Conservation (phyloP, 768 basidiomycete species). For the Mycena rosella region DNA sequence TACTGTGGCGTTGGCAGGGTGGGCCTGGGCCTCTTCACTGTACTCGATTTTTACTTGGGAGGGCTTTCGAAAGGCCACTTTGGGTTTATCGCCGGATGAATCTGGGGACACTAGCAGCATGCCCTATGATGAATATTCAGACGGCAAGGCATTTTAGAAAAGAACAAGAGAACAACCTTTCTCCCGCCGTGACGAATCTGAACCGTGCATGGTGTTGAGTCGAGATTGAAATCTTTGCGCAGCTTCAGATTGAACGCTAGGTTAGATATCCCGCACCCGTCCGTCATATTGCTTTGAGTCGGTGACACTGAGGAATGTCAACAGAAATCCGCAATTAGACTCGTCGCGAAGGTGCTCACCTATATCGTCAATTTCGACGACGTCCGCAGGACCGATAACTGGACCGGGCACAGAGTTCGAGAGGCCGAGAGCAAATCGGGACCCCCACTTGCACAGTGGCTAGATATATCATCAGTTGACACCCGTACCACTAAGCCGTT, state of each 20-base stretch:
- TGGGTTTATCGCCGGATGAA: background rate
- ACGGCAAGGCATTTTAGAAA: background rate
- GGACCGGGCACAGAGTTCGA: slow-evolving; percentile 76
- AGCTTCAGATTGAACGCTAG: slow-evolving; percentile 51
- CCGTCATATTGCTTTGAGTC: slow-evolving; percentile 62
- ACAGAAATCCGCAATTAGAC: background rate
- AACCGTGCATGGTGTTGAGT: slow-evolving; percentile 58
- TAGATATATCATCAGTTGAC: slow-evolving; percentile 39
- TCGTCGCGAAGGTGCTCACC: slow-evolving; percentile 51
- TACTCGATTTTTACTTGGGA: slow-evolving; percentile 53
- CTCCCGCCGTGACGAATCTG: slow-evolving; percentile 63
- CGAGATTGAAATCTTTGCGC: slow-evolving; percentile 50
- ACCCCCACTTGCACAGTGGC: slow-evolving; percentile 74
- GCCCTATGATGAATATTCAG: slow-evolving; percentile 26
- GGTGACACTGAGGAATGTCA: slow-evolving; percentile 41
- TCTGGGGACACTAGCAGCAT: slow-evolving; percentile 32
- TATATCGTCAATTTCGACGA: slow-evolving; percentile 60
- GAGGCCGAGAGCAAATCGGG: slow-evolving; percentile 71
- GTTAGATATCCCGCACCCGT: slow-evolving; percentile 66
- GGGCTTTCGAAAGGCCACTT: slow-evolving; percentile 34
- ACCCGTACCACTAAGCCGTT: too few relatives aligned
- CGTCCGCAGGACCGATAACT: slow-evolving; percentile 50
- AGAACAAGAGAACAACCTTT: slow-evolving; percentile 50
- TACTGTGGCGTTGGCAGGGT: slow-evolving; percentile 50
- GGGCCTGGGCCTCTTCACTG: slow-evolving; percentile 23